Evolutionary conservation across 345 rosid genomes (phyloP).

Genomic region (Eutrema heterophyllum): DNA sequence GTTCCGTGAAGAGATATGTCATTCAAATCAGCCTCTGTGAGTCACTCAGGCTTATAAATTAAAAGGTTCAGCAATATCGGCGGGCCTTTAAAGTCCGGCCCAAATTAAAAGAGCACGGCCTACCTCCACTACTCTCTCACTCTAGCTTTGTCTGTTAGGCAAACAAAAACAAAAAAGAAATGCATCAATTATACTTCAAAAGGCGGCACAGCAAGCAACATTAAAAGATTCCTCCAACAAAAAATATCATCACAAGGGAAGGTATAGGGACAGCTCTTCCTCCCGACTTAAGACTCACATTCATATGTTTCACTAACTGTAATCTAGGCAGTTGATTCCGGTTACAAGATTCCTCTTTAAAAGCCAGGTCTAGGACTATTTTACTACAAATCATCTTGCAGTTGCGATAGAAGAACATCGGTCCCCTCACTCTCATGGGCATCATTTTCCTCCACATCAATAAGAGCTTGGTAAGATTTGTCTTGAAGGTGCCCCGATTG

Average conservation of each 20-base stretch:
- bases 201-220: background rate
- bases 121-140: background rate
- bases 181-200: no score
- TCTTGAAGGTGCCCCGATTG: constrained; percentile 54
- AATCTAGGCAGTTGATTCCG: background rate
- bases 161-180: no score
- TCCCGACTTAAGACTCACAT: background rate
- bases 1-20: background rate
- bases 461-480: constrained; percentile 41
- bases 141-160: background rate
- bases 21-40: background rate
- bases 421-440: background rate
- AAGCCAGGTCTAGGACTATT: background rate
- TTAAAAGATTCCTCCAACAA: background rate
- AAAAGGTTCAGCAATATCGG: background rate
- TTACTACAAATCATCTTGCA: constrained; percentile 39
- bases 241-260: background rate
- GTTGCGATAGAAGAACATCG: constrained; percentile 36
- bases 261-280: background rate
- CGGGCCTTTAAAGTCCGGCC: constrained; percentile 5
- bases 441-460: constrained; percentile 28
- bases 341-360: constrained; percentile 5
- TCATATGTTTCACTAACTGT: background rate
- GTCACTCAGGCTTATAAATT: background rate
- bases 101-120: background rate